Percentiles rank a stretch among this genome's conserved stretches.
phyloP scores from a whole-genome alignment of 1,284 basidiomycete species.

The Baeospora myosura region DNA sequence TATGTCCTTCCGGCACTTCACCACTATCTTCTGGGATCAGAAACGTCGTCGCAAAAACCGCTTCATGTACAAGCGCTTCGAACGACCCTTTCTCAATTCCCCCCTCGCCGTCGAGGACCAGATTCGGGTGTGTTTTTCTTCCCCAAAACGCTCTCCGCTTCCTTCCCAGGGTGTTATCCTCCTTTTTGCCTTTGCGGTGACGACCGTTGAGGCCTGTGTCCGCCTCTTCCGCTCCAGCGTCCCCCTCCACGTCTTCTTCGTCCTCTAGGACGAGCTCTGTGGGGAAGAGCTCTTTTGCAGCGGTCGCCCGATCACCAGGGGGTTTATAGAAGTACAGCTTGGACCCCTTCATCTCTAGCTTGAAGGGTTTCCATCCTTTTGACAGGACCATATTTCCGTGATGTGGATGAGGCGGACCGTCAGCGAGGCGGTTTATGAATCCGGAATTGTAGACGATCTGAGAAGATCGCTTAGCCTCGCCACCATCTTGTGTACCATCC shows the following conservation, averaged over 20 bases:
- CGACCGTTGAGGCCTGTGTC: conserved; percentile 22
- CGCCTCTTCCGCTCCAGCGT: conserved; percentile 16
- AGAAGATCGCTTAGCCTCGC: conserved; percentile 51
- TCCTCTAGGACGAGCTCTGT: conserved; percentile 40
- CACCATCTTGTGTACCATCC: conserved; percentile 14
- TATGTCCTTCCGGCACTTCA: conserved; percentile 6
- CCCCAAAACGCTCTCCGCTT: conserved; percentile 76
- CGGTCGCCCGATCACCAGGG: conserved; percentile 54
- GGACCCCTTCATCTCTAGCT: conserved; percentile 71
- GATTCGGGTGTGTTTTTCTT: conserved; percentile 62
- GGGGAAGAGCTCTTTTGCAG: conserved; percentile 68
- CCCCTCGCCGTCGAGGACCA: conserved; percentile 37
- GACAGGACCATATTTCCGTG: conserved; percentile 30
- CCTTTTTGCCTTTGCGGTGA: conserved; percentile 19
- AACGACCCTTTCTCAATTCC: conserved; percentile 56
- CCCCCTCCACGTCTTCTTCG: conserved; percentile 20
- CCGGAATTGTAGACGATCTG: conserved; percentile 70
- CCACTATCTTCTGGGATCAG: conserved; percentile 10
- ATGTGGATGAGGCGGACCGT: conserved; percentile 31
- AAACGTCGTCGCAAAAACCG: conserved; percentile 71
- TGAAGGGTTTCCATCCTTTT: conserved; percentile 79
- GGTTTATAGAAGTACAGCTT: conserved; percentile 81
- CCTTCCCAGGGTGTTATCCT: conserved; percentile 32
- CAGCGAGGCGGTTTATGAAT: conserved; percentile 65
- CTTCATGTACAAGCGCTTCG: conserved; percentile 73